These are phyloP conservation scores for Botryotinia calthae DNA, from an alignment of 2,329 filamentous ascomycete genomes.

Conservation along the genomic window DNA sequence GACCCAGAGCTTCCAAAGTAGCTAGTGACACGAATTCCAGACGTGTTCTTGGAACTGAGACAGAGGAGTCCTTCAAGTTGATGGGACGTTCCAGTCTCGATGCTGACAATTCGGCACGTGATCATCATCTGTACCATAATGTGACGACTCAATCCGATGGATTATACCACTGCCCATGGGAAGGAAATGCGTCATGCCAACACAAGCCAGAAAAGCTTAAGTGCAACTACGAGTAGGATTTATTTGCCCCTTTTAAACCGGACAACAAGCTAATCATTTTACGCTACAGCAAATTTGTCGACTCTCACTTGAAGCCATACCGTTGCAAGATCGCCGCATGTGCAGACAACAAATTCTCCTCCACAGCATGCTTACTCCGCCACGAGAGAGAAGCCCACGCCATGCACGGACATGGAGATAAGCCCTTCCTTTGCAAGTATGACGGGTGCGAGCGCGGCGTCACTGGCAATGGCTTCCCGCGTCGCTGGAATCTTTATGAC, in stretches of 20 bases:
- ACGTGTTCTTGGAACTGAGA: constrained; percentile 29
- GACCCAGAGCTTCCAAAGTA: constrained; percentile 37
- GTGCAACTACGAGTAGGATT: constrained; percentile 94
- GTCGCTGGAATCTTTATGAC: constrained; percentile 93
- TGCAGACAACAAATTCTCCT: constrained; percentile 86
- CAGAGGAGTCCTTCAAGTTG: constrained; percentile 36
- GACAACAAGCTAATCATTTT: constrained; percentile 31
- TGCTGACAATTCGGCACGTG: constrained; percentile 48
- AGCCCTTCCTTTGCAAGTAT: constrained; percentile 87
- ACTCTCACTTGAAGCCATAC: constrained; percentile 95
- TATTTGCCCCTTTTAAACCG: not conserved
- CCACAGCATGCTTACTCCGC: constrained; percentile 88
- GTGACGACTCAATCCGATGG: constrained; percentile 64
- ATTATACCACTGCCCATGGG: constrained; percentile 90
- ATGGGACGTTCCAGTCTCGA: constrained; percentile 36
- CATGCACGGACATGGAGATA: constrained; percentile 90
- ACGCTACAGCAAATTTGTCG: constrained; percentile 79
- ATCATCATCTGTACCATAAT: constrained; percentile 70
- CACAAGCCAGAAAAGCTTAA: constrained; percentile 95
- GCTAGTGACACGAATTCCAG: constrained; percentile 31
- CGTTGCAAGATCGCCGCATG: constrained; percentile 85
- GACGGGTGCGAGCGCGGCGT: constrained; percentile 81
- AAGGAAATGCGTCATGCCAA: constrained; percentile 68
- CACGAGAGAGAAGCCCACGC: constrained; percentile 95
- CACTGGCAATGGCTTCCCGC: constrained; percentile 83